phyloP scores from a whole-genome alignment of 1,284 basidiomycete species.

The Ceratobasidium sp. region DNA sequence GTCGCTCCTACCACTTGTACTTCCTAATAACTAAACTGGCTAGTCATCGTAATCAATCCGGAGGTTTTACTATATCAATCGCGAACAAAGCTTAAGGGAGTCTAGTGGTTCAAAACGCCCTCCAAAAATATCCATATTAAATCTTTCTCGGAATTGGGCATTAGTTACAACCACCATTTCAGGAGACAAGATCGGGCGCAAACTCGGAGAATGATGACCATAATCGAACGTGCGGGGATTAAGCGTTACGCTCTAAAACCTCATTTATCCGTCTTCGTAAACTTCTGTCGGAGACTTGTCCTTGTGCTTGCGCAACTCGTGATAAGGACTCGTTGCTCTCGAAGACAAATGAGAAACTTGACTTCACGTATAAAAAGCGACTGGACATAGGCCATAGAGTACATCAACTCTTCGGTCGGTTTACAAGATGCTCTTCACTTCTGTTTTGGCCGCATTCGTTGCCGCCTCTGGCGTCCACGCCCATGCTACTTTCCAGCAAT shows the following conservation, averaged over 20 bases:
- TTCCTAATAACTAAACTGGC: not conserved
- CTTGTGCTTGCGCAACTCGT: conserved; percentile 4
- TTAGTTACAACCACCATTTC: not conserved
- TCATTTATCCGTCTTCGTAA: not conserved
- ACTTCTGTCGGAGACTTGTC: conserved; percentile 34
- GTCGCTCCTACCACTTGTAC: not conserved
- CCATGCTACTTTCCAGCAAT: conserved; percentile 43
- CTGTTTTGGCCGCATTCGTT: conserved; percentile 11
- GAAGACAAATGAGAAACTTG: not conserved
- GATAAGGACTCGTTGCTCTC: not conserved
- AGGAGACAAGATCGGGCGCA: conserved; percentile 4
- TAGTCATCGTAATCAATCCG: too few species aligned
- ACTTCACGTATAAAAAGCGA: not conserved
- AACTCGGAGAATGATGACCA: conserved; percentile 25
- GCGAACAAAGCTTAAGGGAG: too few species aligned
- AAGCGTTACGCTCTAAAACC: conserved; percentile 27
- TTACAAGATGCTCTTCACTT: conserved; percentile 15
- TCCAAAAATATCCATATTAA: too few species aligned
- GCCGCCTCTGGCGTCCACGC: conserved; percentile 38
- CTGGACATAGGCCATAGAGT: too few species aligned
- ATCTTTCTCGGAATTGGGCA: too few species aligned
- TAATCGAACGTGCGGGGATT: not conserved
- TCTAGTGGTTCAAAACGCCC: too few species aligned
- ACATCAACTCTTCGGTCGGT: not conserved
- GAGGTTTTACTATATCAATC: too few species aligned